These are phyloP conservation scores for Escallonia herrerae DNA, from an alignment of 129 eudicot species.

Conservation along the genomic window DNA sequence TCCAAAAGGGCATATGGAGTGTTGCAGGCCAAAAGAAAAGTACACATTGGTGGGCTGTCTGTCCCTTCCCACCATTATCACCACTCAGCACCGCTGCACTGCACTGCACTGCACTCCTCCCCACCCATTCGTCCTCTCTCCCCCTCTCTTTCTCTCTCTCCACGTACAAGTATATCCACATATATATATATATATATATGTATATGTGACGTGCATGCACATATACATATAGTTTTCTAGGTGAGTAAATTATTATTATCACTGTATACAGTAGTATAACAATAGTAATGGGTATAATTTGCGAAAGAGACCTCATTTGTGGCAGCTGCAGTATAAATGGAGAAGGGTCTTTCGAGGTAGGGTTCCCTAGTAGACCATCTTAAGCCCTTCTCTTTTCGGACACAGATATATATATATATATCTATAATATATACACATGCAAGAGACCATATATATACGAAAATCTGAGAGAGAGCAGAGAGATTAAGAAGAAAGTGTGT, in stretches of 20 bases:
- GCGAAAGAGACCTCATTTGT: constrained; percentile 28
- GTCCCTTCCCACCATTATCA: constrained; percentile 12
- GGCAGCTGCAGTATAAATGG: constrained; percentile 29
- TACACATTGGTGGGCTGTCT: constrained; percentile 17
- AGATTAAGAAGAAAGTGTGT: constrained; percentile 9
- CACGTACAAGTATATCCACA: neutral
- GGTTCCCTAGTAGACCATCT: constrained; percentile 1
- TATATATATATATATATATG: too few species aligned
- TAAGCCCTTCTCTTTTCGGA: neutral
- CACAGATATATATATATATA: neutral
- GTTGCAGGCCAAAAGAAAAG: constrained; percentile 1
- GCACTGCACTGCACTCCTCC: neutral
- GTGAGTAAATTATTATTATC: neutral
- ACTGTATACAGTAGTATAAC: neutral
- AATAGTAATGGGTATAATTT: neutral
- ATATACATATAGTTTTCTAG: neutral
- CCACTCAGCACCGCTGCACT: constrained; percentile 11
- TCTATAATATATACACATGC: neutral
- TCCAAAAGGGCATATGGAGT: neutral
- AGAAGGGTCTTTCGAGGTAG: constrained; percentile 10
- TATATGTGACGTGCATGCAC: neutral
- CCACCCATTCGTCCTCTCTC: constrained; percentile 1
- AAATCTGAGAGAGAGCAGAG: constrained; percentile 3
- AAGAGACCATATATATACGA: constrained; percentile 3
- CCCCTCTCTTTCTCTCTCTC: neutral